phyloP scores from a whole-genome alignment of 768 basidiomycete species.

The Boletus bicolor region DNA sequence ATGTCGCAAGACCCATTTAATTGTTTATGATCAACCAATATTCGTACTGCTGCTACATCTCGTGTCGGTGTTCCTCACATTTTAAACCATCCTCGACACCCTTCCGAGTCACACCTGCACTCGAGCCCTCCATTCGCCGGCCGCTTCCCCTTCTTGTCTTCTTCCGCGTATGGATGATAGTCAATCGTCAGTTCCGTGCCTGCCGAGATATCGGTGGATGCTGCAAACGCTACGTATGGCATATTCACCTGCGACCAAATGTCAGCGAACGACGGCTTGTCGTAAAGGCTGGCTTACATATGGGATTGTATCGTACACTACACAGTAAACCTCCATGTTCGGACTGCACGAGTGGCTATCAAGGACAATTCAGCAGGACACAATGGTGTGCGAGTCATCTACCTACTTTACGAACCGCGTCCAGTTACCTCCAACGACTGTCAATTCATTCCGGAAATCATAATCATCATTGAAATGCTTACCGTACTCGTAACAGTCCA shows the following conservation, averaged over 20 bases:
- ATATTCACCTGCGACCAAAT: slow-evolving; percentile 43
- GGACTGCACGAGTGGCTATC: slow-evolving; percentile 68
- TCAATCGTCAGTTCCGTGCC: slow-evolving; percentile 61
- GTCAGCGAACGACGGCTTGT: background rate
- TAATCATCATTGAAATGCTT: slow-evolving; percentile 13
- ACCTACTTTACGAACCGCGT: slow-evolving; percentile 70
- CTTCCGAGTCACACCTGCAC: slow-evolving; percentile 38
- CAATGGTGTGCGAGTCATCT: background rate
- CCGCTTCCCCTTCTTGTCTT: slow-evolving; percentile 24
- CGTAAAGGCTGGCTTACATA: slow-evolving; percentile 35
- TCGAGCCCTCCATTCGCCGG: slow-evolving; percentile 24
- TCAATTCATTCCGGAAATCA: slow-evolving; percentile 2
- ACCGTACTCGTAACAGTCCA: slow-evolving; percentile 55
- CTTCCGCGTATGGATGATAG: slow-evolving; percentile 49
- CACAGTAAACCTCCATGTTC: slow-evolving; percentile 54
- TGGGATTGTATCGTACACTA: slow-evolving; percentile 60
- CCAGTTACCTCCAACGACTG: slow-evolving; percentile 58
- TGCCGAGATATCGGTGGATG: slow-evolving; percentile 44
- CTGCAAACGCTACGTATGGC: slow-evolving; percentile 62
- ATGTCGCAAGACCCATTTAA: too few relatives aligned
- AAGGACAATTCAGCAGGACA: slow-evolving; percentile 1
- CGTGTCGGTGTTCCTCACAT: background rate
- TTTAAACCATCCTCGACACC: slow-evolving; percentile 39
- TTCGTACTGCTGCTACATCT: too few relatives aligned
- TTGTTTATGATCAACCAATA: too few relatives aligned